A percentile compares a stretch with the other conserved stretches of the same genome.
Evolutionary conservation across 495 filamentous ascomycete genomes (phyloP).

Genomic region (Penicillium turbatum): DNA sequence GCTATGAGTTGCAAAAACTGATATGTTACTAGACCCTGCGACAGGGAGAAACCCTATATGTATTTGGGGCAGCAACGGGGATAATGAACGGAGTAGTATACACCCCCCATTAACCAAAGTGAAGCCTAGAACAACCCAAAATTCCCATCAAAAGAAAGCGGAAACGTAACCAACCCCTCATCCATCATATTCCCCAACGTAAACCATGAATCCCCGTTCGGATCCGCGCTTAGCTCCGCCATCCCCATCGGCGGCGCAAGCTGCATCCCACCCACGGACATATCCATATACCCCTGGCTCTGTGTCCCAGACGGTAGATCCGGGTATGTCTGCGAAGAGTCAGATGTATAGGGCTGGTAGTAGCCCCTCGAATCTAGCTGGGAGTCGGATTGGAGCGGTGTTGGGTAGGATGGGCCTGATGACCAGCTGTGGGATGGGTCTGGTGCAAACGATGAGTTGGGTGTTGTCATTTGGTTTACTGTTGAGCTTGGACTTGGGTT

Average conservation of each 20-base stretch:
- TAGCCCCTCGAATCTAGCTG: slow-evolving; percentile 1
- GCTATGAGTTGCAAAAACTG: not conserved
- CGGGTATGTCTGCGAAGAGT: slow-evolving; percentile 4
- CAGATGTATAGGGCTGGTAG: slow-evolving; percentile 16
- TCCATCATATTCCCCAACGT: slow-evolving; percentile 38
- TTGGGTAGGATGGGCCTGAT: not conserved
- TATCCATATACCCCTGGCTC: slow-evolving; percentile 13
- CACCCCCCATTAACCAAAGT: too few species aligned
- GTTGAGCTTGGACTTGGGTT: slow-evolving; percentile 3
- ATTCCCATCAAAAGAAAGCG: slow-evolving; percentile 27
- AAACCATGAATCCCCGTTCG: slow-evolving; percentile 28
- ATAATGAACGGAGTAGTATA: not conserved
- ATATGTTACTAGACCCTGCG: not conserved
- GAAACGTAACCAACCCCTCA: slow-evolving; percentile 35
- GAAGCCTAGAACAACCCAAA: slow-evolving; percentile 8
- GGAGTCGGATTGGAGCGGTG: slow-evolving; percentile 4
- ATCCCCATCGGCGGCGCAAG: slow-evolving; percentile 20
- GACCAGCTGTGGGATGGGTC: slow-evolving; percentile 1
- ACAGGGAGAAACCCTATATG: too few species aligned
- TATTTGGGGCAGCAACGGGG: not conserved
- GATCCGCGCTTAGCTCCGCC: slow-evolving; percentile 27
- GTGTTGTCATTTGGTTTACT: slow-evolving; percentile 1
- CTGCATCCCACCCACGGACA: slow-evolving; percentile 13
- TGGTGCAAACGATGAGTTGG: not conserved
- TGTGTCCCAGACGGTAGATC: not conserved